Evolutionary conservation across 192 early-diverging fungal species (phyloP), one percentile per base, ranked within the genome.

Genomic region (Entomortierella beljakovae): DNA sequence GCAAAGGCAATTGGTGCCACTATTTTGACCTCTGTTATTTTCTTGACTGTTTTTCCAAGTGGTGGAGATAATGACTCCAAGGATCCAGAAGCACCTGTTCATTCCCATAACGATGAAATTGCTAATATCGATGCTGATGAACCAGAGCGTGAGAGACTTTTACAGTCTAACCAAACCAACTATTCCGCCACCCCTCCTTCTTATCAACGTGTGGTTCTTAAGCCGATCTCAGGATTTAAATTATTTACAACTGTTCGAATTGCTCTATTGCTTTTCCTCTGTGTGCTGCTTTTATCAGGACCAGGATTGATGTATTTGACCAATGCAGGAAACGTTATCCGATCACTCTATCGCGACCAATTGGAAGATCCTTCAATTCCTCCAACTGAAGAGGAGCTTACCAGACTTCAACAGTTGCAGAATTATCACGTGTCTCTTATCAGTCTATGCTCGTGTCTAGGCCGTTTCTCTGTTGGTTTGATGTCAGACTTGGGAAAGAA

Each of bases 341-440:
- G 76, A 23, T 80, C 76, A 20, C 64, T 85, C 40, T 85, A 79
- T 57, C 56, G 54, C 22, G 63, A 62, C 2, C 71, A 64, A 37
- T 51, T 70, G 58, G 67, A 55, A n/a, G 66, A 81, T 29, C 70
- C 68, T n/a, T 68, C 61, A 11, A 49, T 63, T 33, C 71, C 77
- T 29, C 66, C 79, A 1, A 72, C 73, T 6, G 63, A 61, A 2
- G 73, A 70, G 15, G 59, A 79, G 15, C 15, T 67, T 16, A 42
- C 56, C 15, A 32, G 61, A 13, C 49, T 85, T 11, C 71, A 72
- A 31, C 64, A 65, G 34, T 52, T 80, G 13, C 81, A 82, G 54
- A 82, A 80, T 56, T 71, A 61, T 28, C 83, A 85, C 32, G 83
- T 85, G 11, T 80, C 81, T 8, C 26, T 85, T 11, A 75, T 85